These are phyloP conservation scores for Hirschfeldia incana DNA, from an alignment of 345 rosid species.

Conservation along the genomic window DNA sequence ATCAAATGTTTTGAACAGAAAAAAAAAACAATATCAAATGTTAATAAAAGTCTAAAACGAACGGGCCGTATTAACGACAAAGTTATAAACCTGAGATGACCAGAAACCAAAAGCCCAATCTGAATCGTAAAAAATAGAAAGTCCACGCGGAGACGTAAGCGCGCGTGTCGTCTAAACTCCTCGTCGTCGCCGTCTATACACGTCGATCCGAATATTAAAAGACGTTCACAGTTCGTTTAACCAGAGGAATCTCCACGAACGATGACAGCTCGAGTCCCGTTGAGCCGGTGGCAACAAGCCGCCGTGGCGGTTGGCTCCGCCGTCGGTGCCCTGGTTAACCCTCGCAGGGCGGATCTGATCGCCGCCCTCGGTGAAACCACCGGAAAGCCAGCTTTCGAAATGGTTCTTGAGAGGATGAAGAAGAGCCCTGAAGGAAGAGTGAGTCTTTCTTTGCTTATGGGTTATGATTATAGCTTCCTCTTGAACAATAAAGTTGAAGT, in stretches of 20 bases:
- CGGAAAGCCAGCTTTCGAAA: slow-evolving; percentile 68
- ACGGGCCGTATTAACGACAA: background rate
- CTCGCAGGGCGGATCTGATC: slow-evolving; percentile 71
- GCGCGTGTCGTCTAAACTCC: slow-evolving; percentile 9
- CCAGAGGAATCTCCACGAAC: background rate
- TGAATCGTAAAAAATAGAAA: background rate
- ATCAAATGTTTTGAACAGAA: too few relatives aligned
- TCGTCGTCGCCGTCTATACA: background rate
- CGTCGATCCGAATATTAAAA: background rate
- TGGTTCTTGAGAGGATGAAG: slow-evolving; percentile 71
- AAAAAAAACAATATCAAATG: background rate
- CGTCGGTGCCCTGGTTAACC: slow-evolving; percentile 66
- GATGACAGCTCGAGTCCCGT: slow-evolving; percentile 42
- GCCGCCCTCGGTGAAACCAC: slow-evolving; percentile 80
- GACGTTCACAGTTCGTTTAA: slow-evolving; percentile 2
- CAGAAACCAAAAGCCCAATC: background rate
- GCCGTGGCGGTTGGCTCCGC: slow-evolving; percentile 73
- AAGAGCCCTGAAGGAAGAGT: slow-evolving; percentile 64
- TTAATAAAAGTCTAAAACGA: background rate
- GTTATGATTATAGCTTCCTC: too few relatives aligned
- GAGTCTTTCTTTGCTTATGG: slow-evolving; percentile 16
- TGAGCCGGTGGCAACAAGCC: slow-evolving; percentile 72
- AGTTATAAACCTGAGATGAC: background rate
- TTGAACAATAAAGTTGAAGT: too few relatives aligned
- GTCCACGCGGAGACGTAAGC: slow-evolving; percentile 1